Evolutionary conservation across 805 yeast species (phyloP).

Genomic region (Sungouiella blattae): DNA sequence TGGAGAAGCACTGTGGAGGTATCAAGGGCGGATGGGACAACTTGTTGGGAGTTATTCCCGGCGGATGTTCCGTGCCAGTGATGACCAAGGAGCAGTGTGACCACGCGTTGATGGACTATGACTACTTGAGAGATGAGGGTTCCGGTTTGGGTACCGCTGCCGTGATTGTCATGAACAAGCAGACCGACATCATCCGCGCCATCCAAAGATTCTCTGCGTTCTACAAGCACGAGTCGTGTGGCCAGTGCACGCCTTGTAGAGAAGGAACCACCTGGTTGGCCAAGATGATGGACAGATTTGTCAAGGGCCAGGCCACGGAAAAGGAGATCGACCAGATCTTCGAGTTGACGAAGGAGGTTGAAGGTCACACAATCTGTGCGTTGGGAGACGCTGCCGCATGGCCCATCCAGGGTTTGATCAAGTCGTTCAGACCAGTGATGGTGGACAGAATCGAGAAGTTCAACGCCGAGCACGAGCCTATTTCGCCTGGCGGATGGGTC

Average conservation of each 20-base stretch:
- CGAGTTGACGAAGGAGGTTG: slow-evolving; percentile 82
- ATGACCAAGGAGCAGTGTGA: slow-evolving; percentile 66
- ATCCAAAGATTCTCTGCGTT: slow-evolving; percentile 82
- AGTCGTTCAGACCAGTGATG: slow-evolving; percentile 80
- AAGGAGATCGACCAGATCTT: slow-evolving; percentile 81
- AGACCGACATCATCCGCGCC: slow-evolving; percentile 79
- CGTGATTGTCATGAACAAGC: slow-evolving; percentile 85
- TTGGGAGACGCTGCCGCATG: slow-evolving; percentile 92
- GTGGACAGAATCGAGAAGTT: slow-evolving; percentile 69
- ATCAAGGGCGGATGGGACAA: slow-evolving; percentile 92
- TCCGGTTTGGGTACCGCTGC: slow-evolving; percentile 93
- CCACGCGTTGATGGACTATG: slow-evolving; percentile 79
- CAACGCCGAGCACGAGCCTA: slow-evolving; percentile 45
- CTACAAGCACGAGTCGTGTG: slow-evolving; percentile 90
- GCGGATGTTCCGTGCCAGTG: slow-evolving; percentile 86
- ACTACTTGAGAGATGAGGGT: slow-evolving; percentile 79
- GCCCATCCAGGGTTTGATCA: slow-evolving; percentile 88
- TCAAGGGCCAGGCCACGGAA: slow-evolving; percentile 72
- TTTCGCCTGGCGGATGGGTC: slow-evolving; percentile 78
- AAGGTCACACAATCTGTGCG: slow-evolving; percentile 91
- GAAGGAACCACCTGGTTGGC: slow-evolving; percentile 88
- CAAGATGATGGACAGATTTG: slow-evolving; percentile 81
- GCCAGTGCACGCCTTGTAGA: slow-evolving; percentile 93
- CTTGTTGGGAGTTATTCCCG: slow-evolving; percentile 82
- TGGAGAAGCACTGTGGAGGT: slow-evolving; percentile 90